Base-by-base conservation (phyloP, 1,284 basidiomycete genomes). In the Tilletia walkeri region DNA sequence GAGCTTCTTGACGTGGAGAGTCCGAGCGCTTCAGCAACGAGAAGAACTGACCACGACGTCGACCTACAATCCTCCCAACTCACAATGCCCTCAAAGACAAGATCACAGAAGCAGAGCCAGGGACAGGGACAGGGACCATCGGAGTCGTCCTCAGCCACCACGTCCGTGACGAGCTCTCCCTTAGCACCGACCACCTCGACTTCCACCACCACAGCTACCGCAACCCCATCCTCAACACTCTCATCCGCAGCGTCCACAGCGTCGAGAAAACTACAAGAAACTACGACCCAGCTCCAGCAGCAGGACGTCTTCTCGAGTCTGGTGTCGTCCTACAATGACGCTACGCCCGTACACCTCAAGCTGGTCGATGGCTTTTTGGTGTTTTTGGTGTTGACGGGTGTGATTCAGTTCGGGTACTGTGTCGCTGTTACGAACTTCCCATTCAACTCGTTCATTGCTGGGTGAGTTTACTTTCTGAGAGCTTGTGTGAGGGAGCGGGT, bases 371-470 rank as follows among this genome's bases (percentile, higher is more conserved):
- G 89, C 12, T 97, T 97, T 87, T 87, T 98, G 75, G 86, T 92
- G 72, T 97, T 97, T 87, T 88, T 97, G 80, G 90, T 98, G 86
- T 86, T 96, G 59, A 91, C 92, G 1, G 96, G 95, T 76, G 87
- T 96, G 73, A 84, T 90, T 53, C 94, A 97, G 84, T 97, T 99
- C 85, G 85, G 89, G 18, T 98, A 99, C 86, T 94, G 95, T 85
- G 85, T 96, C 45, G 87, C 94, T 75, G 87, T 99, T 75, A 94
- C 94, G 70, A 92, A 91, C 86, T 99, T 91, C 85, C 95, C 95
- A 16, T 98, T 96, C 88, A 97, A 98, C 80, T 93, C 95, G 47
- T 99, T 98, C 86, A 85, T 97, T 72, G 91, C 94, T 77, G 94
- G 94, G 94, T 98, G 85, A 77, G 91, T 85, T 2, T 50, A 9